phyloP scores from a whole-genome alignment of 495 filamentous ascomycete genomes.

The Jackrogersella minutella region DNA sequence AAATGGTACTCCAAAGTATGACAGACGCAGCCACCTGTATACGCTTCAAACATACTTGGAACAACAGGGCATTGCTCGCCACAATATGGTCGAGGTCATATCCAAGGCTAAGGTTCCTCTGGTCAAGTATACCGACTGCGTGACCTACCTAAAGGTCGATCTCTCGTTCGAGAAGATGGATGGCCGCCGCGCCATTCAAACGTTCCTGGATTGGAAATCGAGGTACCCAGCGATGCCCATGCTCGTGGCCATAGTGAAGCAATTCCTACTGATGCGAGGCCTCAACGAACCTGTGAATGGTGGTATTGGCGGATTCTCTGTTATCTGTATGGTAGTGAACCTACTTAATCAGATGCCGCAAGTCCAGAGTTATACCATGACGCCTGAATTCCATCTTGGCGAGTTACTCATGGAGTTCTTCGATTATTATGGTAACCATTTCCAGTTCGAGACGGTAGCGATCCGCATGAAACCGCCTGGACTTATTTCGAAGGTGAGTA shows the following conservation, averaged over 20 bases:
- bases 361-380: constrained; percentile 62
- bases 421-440: constrained; percentile 82
- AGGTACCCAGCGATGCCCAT: constrained; percentile 83
- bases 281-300: constrained; percentile 90
- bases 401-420: constrained; percentile 85
- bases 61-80: constrained; percentile 55
- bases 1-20: constrained; percentile 47
- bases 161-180: constrained; percentile 92
- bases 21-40: constrained; percentile 48
- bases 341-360: constrained; percentile 80
- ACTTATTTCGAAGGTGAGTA: constrained; percentile 75
- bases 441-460: constrained; percentile 70
- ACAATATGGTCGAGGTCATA: constrained; percentile 69
- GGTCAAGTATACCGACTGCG: constrained; percentile 82
- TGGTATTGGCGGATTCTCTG: constrained; percentile 92
- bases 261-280: constrained; percentile 85
- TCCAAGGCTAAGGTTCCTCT: constrained; percentile 83
- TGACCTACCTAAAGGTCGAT: constrained; percentile 81
- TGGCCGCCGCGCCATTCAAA: constrained; percentile 78
- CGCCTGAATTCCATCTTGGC: constrained; percentile 72
- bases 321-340: constrained; percentile 91
- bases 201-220: constrained; percentile 78
- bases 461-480: constrained; percentile 78
- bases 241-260: constrained; percentile 86
- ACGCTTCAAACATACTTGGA: constrained; percentile 62